Conservation (phyloP, 1,284 basidiomycete species). For the Phlebopus sp. region DNA sequence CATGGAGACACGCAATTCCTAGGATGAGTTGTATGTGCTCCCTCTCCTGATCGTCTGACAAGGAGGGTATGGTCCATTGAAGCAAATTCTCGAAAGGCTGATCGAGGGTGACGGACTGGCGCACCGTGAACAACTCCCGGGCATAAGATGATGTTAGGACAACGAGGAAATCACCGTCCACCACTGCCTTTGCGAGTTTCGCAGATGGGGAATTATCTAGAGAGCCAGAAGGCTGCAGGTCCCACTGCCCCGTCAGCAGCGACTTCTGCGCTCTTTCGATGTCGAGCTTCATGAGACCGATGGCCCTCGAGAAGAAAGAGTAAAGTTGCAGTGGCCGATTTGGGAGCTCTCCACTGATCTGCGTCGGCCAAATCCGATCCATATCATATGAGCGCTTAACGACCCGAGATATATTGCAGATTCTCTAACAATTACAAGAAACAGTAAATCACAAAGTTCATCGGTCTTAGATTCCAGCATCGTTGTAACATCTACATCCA, state of each 20-base stretch:
- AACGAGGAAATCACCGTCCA: constrained; percentile 46
- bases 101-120: constrained; percentile 11
- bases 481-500: no score
- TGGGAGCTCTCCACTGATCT: neutral
- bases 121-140: constrained; percentile 41
- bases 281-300: constrained; percentile 32
- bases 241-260: constrained; percentile 54
- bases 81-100: constrained; percentile 33
- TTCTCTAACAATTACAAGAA: neutral
- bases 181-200: constrained; percentile 41
- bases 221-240: constrained; percentile 15
- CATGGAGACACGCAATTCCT: constrained; percentile 80
- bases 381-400: constrained; percentile 7
- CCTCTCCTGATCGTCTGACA: constrained; percentile 21
- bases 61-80: constrained; percentile 24
- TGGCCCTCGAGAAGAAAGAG: neutral
- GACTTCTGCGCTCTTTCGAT: constrained; percentile 45
- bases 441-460: neutral
- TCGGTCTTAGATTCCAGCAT: neutral
- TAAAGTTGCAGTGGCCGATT: neutral
- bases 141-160: constrained; percentile 52
- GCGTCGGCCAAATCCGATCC: constrained; percentile 8
- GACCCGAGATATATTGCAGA: neutral
- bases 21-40: constrained; percentile 64
- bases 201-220: constrained; percentile 14